Percentiles rank a stretch among this genome's conserved stretches.
These are phyloP conservation scores for Magnaporthiopsis rhizophila DNA, from an alignment of 2,329 filamentous ascomycete species.

Conservation along the genomic window DNA sequence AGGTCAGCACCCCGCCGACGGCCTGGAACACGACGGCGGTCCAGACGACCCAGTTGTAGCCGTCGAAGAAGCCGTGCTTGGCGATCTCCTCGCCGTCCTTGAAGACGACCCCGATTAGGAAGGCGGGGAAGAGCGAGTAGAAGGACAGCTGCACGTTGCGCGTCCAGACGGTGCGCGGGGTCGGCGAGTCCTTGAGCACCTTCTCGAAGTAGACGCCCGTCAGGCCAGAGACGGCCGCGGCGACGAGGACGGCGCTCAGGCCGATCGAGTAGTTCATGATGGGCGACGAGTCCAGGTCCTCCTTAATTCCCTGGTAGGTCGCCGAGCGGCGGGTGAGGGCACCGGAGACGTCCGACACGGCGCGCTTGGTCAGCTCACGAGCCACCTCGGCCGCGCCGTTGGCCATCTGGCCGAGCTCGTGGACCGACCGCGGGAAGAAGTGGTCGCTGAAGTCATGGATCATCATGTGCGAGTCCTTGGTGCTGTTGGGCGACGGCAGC, in stretches of 20 bases:
- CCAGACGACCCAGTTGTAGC: conserved; percentile 92
- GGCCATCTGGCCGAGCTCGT: conserved; percentile 62
- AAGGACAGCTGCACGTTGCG: conserved; percentile 92
- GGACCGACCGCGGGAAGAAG: conserved; percentile 71
- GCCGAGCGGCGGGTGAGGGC: conserved; percentile 63
- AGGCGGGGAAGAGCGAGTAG: conserved; percentile 84
- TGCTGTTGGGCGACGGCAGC: conserved; percentile 52
- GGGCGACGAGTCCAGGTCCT: conserved; percentile 44
- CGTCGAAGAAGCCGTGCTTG: conserved; percentile 83
- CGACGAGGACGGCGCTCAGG: conserved; percentile 66
- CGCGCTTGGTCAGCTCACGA: conserved; percentile 40
- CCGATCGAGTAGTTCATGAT: conserved; percentile 74
- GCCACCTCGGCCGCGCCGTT: conserved; percentile 42
- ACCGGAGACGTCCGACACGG: conserved; percentile 27
- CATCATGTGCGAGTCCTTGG: conserved; percentile 48
- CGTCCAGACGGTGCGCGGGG: conserved; percentile 76
- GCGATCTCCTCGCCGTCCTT: conserved; percentile 80
- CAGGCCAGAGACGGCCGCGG: conserved; percentile 73
- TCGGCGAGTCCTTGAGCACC: conserved; percentile 76
- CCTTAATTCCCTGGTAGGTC: conserved; percentile 82
- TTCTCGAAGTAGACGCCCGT: conserved; percentile 88
- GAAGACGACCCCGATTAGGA: conserved; percentile 78
- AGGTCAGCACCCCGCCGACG: conserved; percentile 74
- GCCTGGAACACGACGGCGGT: conserved; percentile 75
- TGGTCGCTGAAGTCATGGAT: conserved; percentile 56